Evolutionary conservation across 164 flowering plant species (phyloP), one percentile per base, ranked within the genome.

Genomic region (Annona squamosa): DNA sequence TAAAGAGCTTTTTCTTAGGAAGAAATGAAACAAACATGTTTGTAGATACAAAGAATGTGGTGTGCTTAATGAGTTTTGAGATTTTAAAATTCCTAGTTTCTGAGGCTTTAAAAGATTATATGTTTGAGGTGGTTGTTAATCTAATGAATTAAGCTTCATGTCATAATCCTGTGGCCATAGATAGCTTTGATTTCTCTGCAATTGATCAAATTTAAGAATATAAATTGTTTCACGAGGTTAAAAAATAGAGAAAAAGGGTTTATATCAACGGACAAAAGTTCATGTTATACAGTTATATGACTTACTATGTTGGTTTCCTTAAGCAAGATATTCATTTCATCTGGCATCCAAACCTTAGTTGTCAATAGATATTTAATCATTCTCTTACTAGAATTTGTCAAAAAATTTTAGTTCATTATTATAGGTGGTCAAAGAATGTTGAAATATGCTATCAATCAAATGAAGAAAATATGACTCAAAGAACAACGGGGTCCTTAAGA

Each of bases 401-500:
- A n/a, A 66, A 74, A 71, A 16, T 42, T 69, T 52, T 88, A 95
- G 99, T 89, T 86, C 89, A 90, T 89, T 67, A 81, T 87, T 71
- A 96, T 97, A 48, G 86, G 88, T 72, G 98, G 90, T 79, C 86
- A 77, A 77, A 88, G 88, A 63, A 70, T 93, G 56, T 73, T 96
- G 81, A 82, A 79, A 74, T 87, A 87, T 90, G 92, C 92, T 72
- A 89, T 90, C 79, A 90, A 86, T 70, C 97, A 90, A 77, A 71
- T 96, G 82, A 93, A 79, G 79, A 91, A 81, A 82, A 85, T 93
- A 75, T 95, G 98, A 41, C 59, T 93, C 72, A 88, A 87, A 81
- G 99, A 96, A 80, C 97, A 96, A 76, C 88, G 97, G 62, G 98
- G 98, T 10, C 90, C 91, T 56, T 91, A 89, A 76, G 99, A 96